Evolutionary conservation across 805 yeast species (phyloP).

Genomic region (Candida fluviatilis): DNA sequence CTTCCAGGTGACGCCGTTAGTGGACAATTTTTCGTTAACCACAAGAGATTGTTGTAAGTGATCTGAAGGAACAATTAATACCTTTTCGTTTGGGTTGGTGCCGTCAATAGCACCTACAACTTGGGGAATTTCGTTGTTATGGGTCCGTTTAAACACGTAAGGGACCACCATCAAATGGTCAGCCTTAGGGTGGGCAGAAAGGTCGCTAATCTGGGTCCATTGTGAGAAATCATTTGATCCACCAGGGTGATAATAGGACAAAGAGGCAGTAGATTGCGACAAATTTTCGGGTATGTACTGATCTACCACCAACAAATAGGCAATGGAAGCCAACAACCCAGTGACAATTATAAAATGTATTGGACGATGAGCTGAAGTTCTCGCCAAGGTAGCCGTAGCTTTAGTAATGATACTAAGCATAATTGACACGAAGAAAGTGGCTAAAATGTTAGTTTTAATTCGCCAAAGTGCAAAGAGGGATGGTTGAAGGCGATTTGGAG

Average conservation of each 20-base stretch:
- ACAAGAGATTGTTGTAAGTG: constrained; percentile 20
- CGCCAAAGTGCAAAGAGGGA: neutral
- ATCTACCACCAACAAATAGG: constrained; percentile 72
- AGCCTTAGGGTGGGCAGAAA: constrained; percentile 36
- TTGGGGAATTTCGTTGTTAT: constrained; percentile 37
- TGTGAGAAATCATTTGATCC: constrained; percentile 28
- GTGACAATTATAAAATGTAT: constrained; percentile 77
- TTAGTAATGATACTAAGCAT: constrained; percentile 30
- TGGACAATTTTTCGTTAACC: constrained; percentile 20
- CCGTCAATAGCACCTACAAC: constrained; percentile 11
- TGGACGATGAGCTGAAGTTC: constrained; percentile 72
- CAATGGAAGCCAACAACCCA: constrained; percentile 70
- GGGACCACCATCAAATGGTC: constrained; percentile 51
- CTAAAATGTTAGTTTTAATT: neutral
- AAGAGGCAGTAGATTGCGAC: constrained; percentile 11
- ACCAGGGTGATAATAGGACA: constrained; percentile 28
- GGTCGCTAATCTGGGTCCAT: constrained; percentile 50
- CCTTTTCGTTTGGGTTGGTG: constrained; percentile 38
- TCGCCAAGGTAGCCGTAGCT: constrained; percentile 42
- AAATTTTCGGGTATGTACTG: constrained; percentile 53
- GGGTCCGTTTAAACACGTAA: constrained; percentile 49
- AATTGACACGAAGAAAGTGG: constrained; percentile 3
- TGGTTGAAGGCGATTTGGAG: neutral
- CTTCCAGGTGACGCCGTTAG: constrained; percentile 55
- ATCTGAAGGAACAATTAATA: constrained; percentile 34